Percentiles rank a stretch among this genome's conserved stretches.
These are phyloP conservation scores for Fraxinus albicans DNA, from an alignment of 305 asterid species.

Conservation along the genomic window DNA sequence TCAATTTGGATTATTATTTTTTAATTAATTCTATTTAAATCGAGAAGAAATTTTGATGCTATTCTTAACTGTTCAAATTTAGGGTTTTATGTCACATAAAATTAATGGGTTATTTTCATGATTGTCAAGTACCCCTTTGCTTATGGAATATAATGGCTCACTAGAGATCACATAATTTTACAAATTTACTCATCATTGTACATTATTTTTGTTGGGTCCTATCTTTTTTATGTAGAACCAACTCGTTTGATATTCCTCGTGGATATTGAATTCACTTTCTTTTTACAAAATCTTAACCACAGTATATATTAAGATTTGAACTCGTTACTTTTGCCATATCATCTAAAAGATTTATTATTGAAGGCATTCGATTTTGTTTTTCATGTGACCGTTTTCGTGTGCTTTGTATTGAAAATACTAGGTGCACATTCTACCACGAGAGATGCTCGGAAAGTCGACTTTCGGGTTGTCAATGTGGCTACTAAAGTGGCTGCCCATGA, in stretches of 20 bases:
- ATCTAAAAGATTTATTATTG: not conserved
- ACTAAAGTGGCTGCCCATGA: slow-evolving; percentile 86
- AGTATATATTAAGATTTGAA: not conserved
- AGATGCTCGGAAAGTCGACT: slow-evolving; percentile 88
- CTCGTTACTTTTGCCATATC: not conserved
- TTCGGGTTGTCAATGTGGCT: slow-evolving; percentile 91
- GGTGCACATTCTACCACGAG: slow-evolving; percentile 93
- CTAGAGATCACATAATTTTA: not conserved
- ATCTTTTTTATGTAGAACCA: not conserved
- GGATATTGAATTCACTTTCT: not conserved
- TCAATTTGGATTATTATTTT: not conserved
- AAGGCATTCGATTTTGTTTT: not conserved
- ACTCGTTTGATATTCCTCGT: not conserved
- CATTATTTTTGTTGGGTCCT: not conserved
- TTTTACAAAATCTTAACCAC: not conserved
- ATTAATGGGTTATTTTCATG: not conserved
- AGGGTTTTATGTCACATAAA: not conserved
- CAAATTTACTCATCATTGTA: not conserved
- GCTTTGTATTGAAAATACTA: slow-evolving; percentile 17
- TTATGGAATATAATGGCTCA: not conserved
- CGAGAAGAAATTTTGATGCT: not conserved
- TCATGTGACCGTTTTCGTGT: not conserved
- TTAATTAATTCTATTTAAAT: not conserved
- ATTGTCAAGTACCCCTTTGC: not conserved
- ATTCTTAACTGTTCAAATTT: not conserved